Evolutionary conservation across 2,329 filamentous ascomycete species (phyloP).

Genomic region (Alternaria burnsii): DNA sequence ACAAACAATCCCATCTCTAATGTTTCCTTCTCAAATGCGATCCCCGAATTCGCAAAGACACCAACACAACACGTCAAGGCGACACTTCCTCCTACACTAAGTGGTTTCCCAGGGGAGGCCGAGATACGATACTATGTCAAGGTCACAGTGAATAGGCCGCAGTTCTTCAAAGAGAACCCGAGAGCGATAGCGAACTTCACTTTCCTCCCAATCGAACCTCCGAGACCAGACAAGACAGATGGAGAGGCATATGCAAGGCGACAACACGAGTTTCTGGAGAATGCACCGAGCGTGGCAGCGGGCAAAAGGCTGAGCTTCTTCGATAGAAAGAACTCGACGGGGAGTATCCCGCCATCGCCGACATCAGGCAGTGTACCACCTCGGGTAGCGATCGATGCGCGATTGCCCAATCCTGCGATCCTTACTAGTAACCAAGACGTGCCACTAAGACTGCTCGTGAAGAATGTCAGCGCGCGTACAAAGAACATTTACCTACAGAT

Average conservation of each 20-base stretch:
- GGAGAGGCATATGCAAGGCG: slow-evolving; percentile 87
- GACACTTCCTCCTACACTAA: slow-evolving; percentile 87
- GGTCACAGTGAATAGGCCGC: slow-evolving; percentile 88
- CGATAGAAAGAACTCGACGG: slow-evolving; percentile 48
- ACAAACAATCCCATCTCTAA: slow-evolving; percentile 51
- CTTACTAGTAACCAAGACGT: slow-evolving; percentile 88
- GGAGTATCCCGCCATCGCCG: slow-evolving; percentile 29
- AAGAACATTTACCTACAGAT: slow-evolving; percentile 79
- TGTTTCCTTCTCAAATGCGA: slow-evolving; percentile 55
- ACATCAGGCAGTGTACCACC: slow-evolving; percentile 42
- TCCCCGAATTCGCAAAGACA: slow-evolving; percentile 56
- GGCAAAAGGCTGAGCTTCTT: slow-evolving; percentile 71
- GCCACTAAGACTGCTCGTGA: slow-evolving; percentile 80
- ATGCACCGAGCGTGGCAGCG: slow-evolving; percentile 31
- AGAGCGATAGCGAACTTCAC: slow-evolving; percentile 70
- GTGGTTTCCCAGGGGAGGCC: slow-evolving; percentile 84
- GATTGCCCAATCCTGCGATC: slow-evolving; percentile 85
- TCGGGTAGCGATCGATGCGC: slow-evolving; percentile 79
- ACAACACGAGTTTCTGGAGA: slow-evolving; percentile 65
- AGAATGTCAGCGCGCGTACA: slow-evolving; percentile 73
- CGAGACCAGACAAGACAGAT: slow-evolving; percentile 70
- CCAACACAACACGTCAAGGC: slow-evolving; percentile 75
- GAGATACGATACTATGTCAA: slow-evolving; percentile 96
- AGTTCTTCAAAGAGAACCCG: slow-evolving; percentile 90
- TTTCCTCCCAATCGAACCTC: slow-evolving; percentile 92